Base-by-base conservation (phyloP, 257 asterid species). In the Salvia miltiorrhiza region DNA sequence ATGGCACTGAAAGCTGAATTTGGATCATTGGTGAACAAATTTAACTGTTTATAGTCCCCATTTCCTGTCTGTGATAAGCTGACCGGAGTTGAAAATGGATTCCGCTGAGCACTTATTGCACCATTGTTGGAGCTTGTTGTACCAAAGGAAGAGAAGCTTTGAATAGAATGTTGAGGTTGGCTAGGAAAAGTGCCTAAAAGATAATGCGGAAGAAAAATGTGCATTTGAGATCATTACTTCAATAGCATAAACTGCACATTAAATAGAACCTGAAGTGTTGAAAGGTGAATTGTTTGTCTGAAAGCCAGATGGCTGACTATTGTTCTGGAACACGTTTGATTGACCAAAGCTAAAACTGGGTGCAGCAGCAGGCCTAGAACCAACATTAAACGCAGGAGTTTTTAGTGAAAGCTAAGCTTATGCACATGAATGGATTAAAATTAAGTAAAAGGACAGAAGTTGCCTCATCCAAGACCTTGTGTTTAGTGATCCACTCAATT, bases 271-370 rank as follows among this genome's bases (percentile, higher is more conserved):
- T 85, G 86, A 53, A 77, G 58, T 65, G 67, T 77, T 82, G 68
- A 71, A 77, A 21, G 88, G 67, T 14, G 81, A 74, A 54, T 64
- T 79, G 74, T 76, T 82, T 20, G 19, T 58, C 71, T 73, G 87
- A 71, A 40, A 64, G 76, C 72, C 50, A 45, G 89, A 71, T 17
- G 84, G 65, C 83, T 83, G 86, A 73, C 67, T 57, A 80, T 73
- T 75, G 71, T 77, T 87, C 87, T 80, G 89, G 64, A 71, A 65
- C 16, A 79, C 63, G 68, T 53, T 80, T 64, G 81, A 37, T 78
- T 86, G 96, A 71, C 95, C 96, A 55, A 86, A 88, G 43, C 80
- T n/a, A 74, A 63, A 87, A 78, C 67, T 78, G 60, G 94, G 83
- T 9, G 80, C 72, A 81, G 88, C 81, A 65, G 83, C 60, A 73